Evolutionary conservation across 495 filamentous ascomycete genomes (phyloP).

Genomic region (Usnea hakonensis): DNA sequence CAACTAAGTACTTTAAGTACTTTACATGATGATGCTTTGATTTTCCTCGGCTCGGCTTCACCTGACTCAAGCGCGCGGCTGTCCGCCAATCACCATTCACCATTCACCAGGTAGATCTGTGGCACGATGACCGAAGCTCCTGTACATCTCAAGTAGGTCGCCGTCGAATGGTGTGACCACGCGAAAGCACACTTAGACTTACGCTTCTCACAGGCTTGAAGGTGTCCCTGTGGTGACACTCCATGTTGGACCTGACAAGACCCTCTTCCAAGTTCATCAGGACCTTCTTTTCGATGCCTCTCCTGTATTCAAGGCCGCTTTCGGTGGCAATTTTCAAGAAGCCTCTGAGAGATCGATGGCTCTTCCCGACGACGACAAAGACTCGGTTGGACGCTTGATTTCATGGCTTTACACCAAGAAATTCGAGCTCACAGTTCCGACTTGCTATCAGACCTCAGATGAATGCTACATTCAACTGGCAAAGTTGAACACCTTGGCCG

Average conservation of each 20-base stretch:
- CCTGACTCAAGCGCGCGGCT: not conserved
- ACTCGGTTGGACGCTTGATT: slow-evolving; percentile 7
- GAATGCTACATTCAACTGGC: not conserved
- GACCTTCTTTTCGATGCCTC: not conserved
- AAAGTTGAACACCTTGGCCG: slow-evolving; percentile 9
- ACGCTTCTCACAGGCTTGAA: not conserved
- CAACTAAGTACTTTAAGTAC: not conserved
- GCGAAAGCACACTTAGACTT: not conserved
- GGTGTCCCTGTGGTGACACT: not conserved
- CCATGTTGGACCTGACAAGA: not conserved
- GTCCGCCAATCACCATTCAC: not conserved
- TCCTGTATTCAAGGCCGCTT: slow-evolving; percentile 10
- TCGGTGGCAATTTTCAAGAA: slow-evolving; percentile 14
- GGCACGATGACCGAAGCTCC: not conserved
- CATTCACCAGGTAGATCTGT: not conserved
- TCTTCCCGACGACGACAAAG: slow-evolving; percentile 14
- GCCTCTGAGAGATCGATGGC: not conserved
- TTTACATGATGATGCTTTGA: not conserved
- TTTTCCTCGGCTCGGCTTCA: not conserved
- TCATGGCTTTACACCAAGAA: slow-evolving; percentile 15
- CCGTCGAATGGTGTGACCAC: not conserved
- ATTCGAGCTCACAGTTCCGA: not conserved
- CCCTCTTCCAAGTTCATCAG: not conserved
- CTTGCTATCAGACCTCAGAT: not conserved
- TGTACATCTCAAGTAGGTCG: not conserved